phyloP scores from a whole-genome alignment of 1,284 basidiomycete species.

The Ustilago curta region DNA sequence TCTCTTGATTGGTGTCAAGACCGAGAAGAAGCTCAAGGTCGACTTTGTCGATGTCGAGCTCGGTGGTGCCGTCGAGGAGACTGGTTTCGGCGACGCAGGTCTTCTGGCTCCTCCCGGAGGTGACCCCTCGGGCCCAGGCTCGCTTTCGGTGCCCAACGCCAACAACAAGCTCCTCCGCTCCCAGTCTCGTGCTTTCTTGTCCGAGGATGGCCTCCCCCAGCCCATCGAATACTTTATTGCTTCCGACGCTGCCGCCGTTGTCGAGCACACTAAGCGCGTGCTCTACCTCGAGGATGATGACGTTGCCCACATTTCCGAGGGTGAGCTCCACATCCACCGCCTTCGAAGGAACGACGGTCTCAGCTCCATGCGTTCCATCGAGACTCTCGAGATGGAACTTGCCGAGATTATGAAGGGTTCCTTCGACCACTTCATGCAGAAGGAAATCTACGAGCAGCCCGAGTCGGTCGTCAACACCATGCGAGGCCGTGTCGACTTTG shows the following conservation, averaged over 20 bases:
- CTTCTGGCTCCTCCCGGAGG: conserved; percentile 80
- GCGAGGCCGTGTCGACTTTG: conserved; percentile 99
- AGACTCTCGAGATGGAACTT: conserved; percentile 98
- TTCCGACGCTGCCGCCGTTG: conserved; percentile 93
- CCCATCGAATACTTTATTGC: conserved; percentile 99
- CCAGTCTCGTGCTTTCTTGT: conserved; percentile 97
- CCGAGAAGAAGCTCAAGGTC: conserved; percentile 99
- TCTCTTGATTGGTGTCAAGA: conserved; percentile 97
- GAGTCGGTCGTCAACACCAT: conserved; percentile 99
- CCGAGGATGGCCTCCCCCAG: conserved; percentile 96
- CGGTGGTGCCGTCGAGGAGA: conserved; percentile 58
- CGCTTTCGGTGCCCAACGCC: conserved; percentile 58
- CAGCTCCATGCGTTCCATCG: conserved; percentile 90
- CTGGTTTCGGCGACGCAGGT: conserved; percentile 50
- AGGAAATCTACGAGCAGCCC: conserved; percentile 99
- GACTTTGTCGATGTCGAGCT: conserved; percentile 98
- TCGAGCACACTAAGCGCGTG: conserved; percentile 99
- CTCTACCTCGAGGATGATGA: conserved; percentile 99
- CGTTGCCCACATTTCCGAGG: conserved; percentile 96
- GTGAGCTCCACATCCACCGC: conserved; percentile 97
- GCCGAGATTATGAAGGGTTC: conserved; percentile 99
- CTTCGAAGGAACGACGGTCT: conserved; percentile 85
- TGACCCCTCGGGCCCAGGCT: conserved; percentile 66
- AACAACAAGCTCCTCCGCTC: conserved; percentile 85
- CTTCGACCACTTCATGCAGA: conserved; percentile 99